Base-by-base conservation (phyloP, 2,329 filamentous ascomycete genomes). In the Talaromyces sp. region DNA sequence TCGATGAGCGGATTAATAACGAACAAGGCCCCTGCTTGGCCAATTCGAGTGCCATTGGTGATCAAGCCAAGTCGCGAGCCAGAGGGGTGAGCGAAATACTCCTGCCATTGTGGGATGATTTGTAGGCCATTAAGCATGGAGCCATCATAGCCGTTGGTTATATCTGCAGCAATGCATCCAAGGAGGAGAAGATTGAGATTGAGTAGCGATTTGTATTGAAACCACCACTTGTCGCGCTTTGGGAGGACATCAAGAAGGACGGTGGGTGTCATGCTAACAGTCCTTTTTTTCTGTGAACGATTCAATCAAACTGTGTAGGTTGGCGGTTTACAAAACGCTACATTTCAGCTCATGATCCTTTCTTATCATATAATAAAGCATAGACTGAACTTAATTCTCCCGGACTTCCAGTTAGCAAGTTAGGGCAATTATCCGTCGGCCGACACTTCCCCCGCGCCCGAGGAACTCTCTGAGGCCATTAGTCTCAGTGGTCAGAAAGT, bases 81-180 rank as follows among this genome's bases (percentile, higher is more conserved):
- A n/a, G 27, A 16, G 23, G 57, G 57, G 34, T 59, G 44, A n/a
- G 33, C 9, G 31, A 59, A 59, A 16, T 52, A 52, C 23, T 51
- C 57, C 44, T 59, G 57, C 57, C 57, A 59, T 5, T 51, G 23
- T 30, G 51, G 47, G 5, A 59, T 33, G 33, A 33, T 52, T 31
- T 59, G 57, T 27, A 59, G 30, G 16, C 57, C 57, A 4, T 59
- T 59, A 28, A 59, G 34, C 57, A 59, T 59, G 18, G 40, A 51
- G 9, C 57, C 57, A 23, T 59, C 57, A 23, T 51, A 59, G 47
- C 57, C 57, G 3, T 33, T 51, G 57, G 51, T 52, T 12, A 59
- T 31, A 27, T 59, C 40, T n/a, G 57, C 30, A 12, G 50, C 28
- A 18, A 59, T 33, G 2, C 42, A 42, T 12, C 47, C 31, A 30